Percentiles rank a stretch among this genome's conserved stretches.
These are phyloP conservation scores for Yamadazyma scolyti DNA, from an alignment of 805 yeast species.

Conservation along the genomic window DNA sequence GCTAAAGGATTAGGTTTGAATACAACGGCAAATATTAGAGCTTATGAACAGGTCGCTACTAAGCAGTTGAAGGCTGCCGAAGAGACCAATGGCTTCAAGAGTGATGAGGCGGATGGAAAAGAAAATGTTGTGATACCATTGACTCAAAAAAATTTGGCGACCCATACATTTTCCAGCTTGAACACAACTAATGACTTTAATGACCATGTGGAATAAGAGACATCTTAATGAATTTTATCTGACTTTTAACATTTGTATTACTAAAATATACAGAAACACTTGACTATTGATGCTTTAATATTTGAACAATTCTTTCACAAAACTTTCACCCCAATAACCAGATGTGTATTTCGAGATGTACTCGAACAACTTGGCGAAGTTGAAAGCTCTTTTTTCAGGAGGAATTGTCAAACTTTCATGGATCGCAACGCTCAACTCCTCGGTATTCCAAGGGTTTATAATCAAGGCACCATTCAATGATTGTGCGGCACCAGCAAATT, in stretches of 20 bases:
- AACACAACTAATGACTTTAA: slow-evolving; percentile 11
- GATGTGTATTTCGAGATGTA: slow-evolving; percentile 93
- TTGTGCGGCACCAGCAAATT: slow-evolving; percentile 99
- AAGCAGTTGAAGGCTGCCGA: slow-evolving; percentile 2
- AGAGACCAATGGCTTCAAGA: slow-evolving; percentile 2
- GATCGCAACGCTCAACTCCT: slow-evolving; percentile 83
- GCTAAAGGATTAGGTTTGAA: slow-evolving; percentile 7
- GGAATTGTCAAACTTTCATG: slow-evolving; percentile 84
- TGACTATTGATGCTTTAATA: slow-evolving; percentile 8
- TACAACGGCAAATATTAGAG: slow-evolving; percentile 6
- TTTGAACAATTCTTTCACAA: slow-evolving; percentile 77
- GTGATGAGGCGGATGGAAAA: slow-evolving; percentile 13
- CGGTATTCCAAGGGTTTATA: slow-evolving; percentile 98
- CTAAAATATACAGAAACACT: slow-evolving; percentile 1
- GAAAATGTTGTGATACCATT: slow-evolving; percentile 15
- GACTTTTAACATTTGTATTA: too few species aligned
- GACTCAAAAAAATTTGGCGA: slow-evolving; percentile 26
- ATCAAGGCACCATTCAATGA: slow-evolving; percentile 89
- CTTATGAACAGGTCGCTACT: background rate
- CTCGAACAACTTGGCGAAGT: slow-evolving; percentile 78
- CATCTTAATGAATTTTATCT: too few species aligned
- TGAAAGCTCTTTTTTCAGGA: slow-evolving; percentile 71
- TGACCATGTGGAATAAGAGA: slow-evolving; percentile 17
- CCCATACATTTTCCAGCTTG: slow-evolving; percentile 17
- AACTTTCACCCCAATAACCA: slow-evolving; percentile 95